Conservation (phyloP, 2,329 filamentous ascomycete species). For the Botrytis paeoniae region DNA sequence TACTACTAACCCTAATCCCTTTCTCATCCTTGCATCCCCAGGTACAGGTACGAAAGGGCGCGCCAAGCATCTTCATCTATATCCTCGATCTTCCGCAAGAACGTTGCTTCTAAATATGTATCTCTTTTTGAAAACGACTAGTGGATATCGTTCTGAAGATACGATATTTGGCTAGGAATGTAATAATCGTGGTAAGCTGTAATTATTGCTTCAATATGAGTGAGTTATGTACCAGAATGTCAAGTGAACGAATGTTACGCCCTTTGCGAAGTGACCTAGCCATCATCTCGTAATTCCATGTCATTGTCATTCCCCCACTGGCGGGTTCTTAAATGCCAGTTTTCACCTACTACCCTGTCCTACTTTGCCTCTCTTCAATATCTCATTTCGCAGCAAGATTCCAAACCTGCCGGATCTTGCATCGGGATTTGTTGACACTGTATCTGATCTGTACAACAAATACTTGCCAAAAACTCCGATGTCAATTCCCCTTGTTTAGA, state of each 20-base stretch:
- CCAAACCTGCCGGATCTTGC: too few species aligned
- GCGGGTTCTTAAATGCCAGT: not conserved
- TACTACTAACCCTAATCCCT: accelerated
- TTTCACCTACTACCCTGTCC: accelerated
- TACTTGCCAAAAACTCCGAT: not conserved
- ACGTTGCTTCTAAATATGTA: not conserved
- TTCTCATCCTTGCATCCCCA: not conserved
- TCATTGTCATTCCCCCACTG: not conserved
- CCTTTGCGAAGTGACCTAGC: not conserved
- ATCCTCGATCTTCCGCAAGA: not conserved
- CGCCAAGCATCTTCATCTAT: not conserved
- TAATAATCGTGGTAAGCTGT: not conserved
- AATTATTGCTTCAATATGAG: not conserved
- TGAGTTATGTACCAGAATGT: not conserved
- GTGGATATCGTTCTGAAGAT: not conserved
- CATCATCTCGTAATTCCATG: not conserved
- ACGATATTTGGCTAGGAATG: not conserved
- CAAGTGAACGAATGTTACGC: not conserved
- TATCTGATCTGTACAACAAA: not conserved
- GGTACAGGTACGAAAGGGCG: not conserved
- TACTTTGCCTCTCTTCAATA: not conserved
- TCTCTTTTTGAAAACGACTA: not conserved
- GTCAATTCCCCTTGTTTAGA: not conserved
- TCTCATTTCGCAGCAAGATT: not conserved
- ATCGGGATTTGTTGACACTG: too few species aligned